These are phyloP conservation scores for Fusarium sp. DNA, from an alignment of 2,329 filamentous ascomycete genomes.

Conservation along the genomic window DNA sequence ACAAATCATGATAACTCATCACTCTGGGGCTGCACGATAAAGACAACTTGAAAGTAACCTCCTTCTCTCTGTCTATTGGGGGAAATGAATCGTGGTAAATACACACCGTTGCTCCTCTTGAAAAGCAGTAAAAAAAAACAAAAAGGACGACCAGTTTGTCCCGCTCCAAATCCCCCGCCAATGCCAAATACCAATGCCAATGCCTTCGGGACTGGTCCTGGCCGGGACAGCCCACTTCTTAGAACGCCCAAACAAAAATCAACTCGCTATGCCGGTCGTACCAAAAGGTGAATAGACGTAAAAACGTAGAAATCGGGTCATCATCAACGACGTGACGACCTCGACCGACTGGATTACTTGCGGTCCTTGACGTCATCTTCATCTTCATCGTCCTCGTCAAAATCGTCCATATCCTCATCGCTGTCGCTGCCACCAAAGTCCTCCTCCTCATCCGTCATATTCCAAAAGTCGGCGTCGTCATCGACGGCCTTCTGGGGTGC, in stretches of 20 bases:
- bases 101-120: constrained; percentile 32
- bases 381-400: constrained; percentile 64
- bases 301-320: constrained; percentile 1
- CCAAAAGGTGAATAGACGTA: constrained; percentile 32
- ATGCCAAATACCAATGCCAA: constrained; percentile 22
- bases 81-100: constrained; percentile 26
- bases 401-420: constrained; percentile 68
- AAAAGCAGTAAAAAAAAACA: constrained; percentile 29
- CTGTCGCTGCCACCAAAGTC: constrained; percentile 80
- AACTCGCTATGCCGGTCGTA: constrained; percentile 40
- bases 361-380: constrained; percentile 56
- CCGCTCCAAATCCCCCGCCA: constrained; percentile 12
- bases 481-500: constrained; percentile 66
- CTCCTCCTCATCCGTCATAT: constrained; percentile 75
- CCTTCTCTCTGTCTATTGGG: constrained; percentile 19
- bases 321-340: not conserved
- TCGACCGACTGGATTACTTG: constrained; percentile 27
- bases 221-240: constrained; percentile 23
- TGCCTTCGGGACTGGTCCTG: constrained; percentile 17
- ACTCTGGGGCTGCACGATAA: not conserved
- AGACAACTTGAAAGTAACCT: constrained; percentile 3
- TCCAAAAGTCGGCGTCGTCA: constrained; percentile 84
- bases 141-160: constrained; percentile 16
- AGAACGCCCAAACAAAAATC: constrained; percentile 37
- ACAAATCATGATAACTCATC: not conserved